phyloP scores from a whole-genome alignment of 768 basidiomycete species.

The Boletus vermiculosoides region DNA sequence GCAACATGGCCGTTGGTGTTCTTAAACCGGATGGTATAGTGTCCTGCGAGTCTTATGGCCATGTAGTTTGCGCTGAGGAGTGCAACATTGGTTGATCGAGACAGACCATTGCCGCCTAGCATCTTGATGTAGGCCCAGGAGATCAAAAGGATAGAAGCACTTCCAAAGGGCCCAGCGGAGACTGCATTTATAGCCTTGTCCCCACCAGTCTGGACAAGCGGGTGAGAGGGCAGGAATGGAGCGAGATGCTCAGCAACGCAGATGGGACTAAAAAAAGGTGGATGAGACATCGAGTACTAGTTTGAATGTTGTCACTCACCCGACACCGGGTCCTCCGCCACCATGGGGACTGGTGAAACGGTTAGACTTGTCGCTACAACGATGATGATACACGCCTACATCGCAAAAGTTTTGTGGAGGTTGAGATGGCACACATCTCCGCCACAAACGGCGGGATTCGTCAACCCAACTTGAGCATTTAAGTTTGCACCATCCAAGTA shows the following conservation, averaged over 20 bases:
- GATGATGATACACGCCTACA: conserved; percentile 47
- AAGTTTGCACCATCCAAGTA: conserved; percentile 96
- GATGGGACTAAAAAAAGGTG: conserved; percentile 61
- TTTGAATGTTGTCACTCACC: conserved; percentile 45
- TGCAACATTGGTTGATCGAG: conserved; percentile 81
- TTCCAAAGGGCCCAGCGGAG: conserved; percentile 90
- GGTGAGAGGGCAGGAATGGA: conserved; percentile 92
- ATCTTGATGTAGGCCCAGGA: conserved; percentile 99
- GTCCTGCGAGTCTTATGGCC: conserved; percentile 77
- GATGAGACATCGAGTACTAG: not conserved
- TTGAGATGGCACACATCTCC: conserved; percentile 99
- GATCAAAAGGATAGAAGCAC: conserved; percentile 91
- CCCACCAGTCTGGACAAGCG: conserved; percentile 64
- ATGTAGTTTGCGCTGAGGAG: conserved; percentile 98
- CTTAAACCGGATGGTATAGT: conserved; percentile 87
- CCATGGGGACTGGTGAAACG: conserved; percentile 74
- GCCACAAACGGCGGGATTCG: conserved; percentile 91
- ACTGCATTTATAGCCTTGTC: conserved; percentile 81
- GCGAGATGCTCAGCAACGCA: conserved; percentile 92
- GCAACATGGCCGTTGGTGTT: conserved; percentile 92
- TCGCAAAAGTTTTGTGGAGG: conserved; percentile 96
- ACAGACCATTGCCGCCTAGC: conserved; percentile 92
- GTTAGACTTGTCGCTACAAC: not conserved
- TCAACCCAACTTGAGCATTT: conserved; percentile 91
- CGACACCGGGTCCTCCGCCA: conserved; percentile 95